phyloP scores from a whole-genome alignment of 75 land plant genomes.

The Larix kaempferi region DNA sequence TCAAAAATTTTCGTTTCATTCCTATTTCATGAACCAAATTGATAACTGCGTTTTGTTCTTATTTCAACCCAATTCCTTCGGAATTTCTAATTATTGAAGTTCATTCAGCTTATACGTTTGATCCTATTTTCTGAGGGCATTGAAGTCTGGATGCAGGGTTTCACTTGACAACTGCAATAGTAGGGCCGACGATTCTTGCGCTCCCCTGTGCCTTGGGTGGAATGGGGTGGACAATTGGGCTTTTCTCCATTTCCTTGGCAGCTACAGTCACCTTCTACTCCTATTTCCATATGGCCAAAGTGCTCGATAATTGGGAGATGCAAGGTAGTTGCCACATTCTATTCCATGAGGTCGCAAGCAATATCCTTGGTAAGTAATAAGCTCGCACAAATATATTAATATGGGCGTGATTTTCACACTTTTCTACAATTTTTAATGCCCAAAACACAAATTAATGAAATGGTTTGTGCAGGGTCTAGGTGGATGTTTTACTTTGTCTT shows the following conservation, averaged over 20 bases:
- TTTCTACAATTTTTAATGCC: not conserved
- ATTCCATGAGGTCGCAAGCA: constrained; percentile 81
- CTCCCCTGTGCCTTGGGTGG: constrained; percentile 75
- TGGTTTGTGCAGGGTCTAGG: constrained; percentile 39
- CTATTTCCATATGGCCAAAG: constrained; percentile 71
- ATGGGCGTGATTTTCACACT: not conserved
- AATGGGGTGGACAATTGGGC: constrained; percentile 74
- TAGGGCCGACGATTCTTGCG: constrained; percentile 78
- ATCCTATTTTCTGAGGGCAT: not conserved
- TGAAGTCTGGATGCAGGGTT: constrained; percentile 6
- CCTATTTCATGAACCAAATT: no score
- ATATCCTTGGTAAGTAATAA: constrained; percentile 55
- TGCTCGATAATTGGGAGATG: constrained; percentile 72
- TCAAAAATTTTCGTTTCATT: no score
- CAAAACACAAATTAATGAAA: no score
- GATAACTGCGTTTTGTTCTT: no score
- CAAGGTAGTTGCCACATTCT: constrained; percentile 77
- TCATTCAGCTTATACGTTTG: no score
- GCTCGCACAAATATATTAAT: not conserved
- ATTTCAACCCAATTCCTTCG: no score
- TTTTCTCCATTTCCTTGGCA: constrained; percentile 48
- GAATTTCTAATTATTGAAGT: no score
- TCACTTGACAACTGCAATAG: constrained; percentile 87
- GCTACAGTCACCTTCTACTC: constrained; percentile 72
- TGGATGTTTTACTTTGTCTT: constrained; percentile 74